phyloP scores from a whole-genome alignment of 164 flowering plant species.

The Vitis rotundifolia region DNA sequence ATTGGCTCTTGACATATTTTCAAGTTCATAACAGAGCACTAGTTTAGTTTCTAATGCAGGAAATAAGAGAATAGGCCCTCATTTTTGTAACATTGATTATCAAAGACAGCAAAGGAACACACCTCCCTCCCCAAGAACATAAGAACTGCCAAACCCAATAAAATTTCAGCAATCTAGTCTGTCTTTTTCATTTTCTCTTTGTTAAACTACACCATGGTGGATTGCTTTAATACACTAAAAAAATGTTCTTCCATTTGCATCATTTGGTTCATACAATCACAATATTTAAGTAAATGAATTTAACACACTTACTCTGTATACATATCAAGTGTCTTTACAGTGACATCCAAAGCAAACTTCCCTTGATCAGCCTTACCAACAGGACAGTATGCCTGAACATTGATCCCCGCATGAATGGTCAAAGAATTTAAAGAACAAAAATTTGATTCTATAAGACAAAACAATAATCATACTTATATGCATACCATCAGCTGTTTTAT shows the following conservation, averaged over 20 bases:
- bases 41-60: no score
- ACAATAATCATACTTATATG: neutral
- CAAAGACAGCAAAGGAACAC: no score
- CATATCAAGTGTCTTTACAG: conserved; percentile 26
- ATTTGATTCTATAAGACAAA: neutral
- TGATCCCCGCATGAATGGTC: conserved; percentile 22
- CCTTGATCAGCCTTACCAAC: conserved; percentile 31
- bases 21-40: no score
- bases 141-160: neutral
- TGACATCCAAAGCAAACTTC: conserved; percentile 28
- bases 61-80: no score
- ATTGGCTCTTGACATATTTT: no score
- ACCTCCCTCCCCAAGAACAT: no score
- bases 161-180: neutral
- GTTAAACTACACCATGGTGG: no score
- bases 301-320: conserved; percentile 19
- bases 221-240: no score
- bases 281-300: no score
- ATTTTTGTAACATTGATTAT: no score
- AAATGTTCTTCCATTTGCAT: no score
- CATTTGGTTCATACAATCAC: no score
- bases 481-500: conserved; percentile 26
- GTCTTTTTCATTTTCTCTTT: neutral
- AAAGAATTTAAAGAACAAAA: neutral
- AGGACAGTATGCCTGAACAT: conserved; percentile 34